Conservation (phyloP, 2,329 filamentous ascomycete genomes). For the Calycina herbarum region DNA sequence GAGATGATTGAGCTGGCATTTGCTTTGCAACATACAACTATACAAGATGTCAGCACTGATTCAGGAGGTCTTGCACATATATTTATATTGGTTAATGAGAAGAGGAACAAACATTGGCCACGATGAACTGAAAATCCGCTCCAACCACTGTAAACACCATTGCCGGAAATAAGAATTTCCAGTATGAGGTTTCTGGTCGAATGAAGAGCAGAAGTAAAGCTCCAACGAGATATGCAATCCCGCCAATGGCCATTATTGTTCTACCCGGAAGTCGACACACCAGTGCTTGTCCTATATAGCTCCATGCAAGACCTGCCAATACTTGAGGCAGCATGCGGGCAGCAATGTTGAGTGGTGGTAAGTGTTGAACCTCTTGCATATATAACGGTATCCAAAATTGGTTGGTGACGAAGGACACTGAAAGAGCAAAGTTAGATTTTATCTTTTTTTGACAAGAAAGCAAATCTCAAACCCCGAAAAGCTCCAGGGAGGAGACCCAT, state of each 20-base stretch:
- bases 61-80: background rate
- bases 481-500: background rate
- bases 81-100: background rate
- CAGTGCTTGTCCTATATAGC: constrained; percentile 60
- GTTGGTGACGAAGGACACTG: constrained; percentile 57
- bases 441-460: background rate
- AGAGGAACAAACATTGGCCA: constrained; percentile 57
- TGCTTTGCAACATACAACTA: constrained; percentile 70
- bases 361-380: constrained; percentile 57
- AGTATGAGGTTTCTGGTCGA: constrained; percentile 56
- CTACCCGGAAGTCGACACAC: constrained; percentile 66
- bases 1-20: constrained; percentile 59
- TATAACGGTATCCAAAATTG: constrained; percentile 66
- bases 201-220: constrained; percentile 58
- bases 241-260: constrained; percentile 53
- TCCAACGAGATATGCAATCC: constrained; percentile 42
- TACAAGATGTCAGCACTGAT: constrained; percentile 9
- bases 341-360: constrained; percentile 54
- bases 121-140: constrained; percentile 70
- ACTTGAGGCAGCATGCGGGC: constrained; percentile 66
- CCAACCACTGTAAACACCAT: constrained; percentile 62
- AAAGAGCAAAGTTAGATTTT: background rate
- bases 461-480: background rate
- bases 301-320: constrained; percentile 61
- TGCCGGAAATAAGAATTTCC: constrained; percentile 64